Evolutionary conservation across 306 rosid genomes (phyloP).

Genomic region (Trifolium fragiferum): DNA sequence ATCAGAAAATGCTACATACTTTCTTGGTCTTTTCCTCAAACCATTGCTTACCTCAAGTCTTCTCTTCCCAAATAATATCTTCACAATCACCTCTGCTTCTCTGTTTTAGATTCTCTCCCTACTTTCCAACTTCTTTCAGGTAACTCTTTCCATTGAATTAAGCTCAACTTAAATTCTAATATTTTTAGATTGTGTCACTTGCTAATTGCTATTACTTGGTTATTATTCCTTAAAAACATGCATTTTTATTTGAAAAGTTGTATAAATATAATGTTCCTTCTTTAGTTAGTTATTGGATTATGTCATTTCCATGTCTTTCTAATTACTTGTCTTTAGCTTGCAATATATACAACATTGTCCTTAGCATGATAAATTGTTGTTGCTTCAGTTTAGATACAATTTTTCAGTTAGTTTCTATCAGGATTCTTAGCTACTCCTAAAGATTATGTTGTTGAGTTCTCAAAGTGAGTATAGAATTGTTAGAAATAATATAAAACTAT

Average conservation of each 20-base stretch:
- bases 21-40: slow-evolving; percentile 34
- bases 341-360: not conserved
- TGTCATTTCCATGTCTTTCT: not conserved
- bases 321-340: not conserved
- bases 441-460: not conserved
- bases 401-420: not conserved
- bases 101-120: not conserved
- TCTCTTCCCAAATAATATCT: slow-evolving; percentile 14
- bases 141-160: not conserved
- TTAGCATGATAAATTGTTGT: not conserved
- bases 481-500: no score
- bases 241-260: no score
- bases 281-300: not conserved
- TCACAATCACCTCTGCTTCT: slow-evolving; percentile 5
- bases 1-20: not conserved
- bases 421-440: slow-evolving; percentile 25
- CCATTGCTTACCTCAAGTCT: slow-evolving; percentile 44
- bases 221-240: no score
- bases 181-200: no score
- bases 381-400: slow-evolving; percentile 6
- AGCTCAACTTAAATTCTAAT: not conserved
- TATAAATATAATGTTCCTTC: not conserved
- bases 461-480: not conserved
- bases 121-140: slow-evolving; percentile 36
- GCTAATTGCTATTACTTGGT: no score